These are phyloP conservation scores for Arxiozyma slooffiae DNA, from an alignment of 1,139 yeast genomes.

Conservation along the genomic window DNA sequence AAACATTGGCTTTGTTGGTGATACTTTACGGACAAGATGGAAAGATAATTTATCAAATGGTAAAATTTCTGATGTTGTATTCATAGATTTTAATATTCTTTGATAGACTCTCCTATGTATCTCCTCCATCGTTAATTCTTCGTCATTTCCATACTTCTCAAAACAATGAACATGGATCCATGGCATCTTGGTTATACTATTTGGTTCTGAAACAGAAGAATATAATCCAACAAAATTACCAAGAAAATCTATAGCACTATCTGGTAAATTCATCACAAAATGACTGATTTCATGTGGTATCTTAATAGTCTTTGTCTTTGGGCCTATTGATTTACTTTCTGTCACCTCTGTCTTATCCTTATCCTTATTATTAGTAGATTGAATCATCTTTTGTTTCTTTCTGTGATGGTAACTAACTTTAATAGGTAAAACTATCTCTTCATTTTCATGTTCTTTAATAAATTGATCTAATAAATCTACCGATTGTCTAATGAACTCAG, in stretches of 20 bases:
- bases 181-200: conserved; percentile 53
- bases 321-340: conserved; percentile 23
- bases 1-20: conserved; percentile 95
- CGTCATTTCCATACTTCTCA: conserved; percentile 69
- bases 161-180: conserved; percentile 83
- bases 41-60: conserved; percentile 42
- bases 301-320: conserved; percentile 26
- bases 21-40: conserved; percentile 84
- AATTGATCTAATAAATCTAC: conserved; percentile 38
- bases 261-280: conserved; percentile 94
- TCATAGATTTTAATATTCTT: conserved; percentile 48
- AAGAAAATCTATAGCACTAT: conserved; percentile 78
- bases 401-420: conserved; percentile 22
- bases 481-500: conserved; percentile 61
- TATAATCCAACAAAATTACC: conserved; percentile 69
- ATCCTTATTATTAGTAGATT: neutral
- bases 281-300: conserved; percentile 60
- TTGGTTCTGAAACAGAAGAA: conserved; percentile 16
- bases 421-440: conserved; percentile 26
- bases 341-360: neutral
- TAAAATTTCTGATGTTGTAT: conserved; percentile 35
- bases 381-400: conserved; percentile 20
- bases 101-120: conserved; percentile 53
- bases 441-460: conserved; percentile 18
- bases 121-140: conserved; percentile 58